phyloP scores from a whole-genome alignment of 192 early-diverging fungal species.

The Coemansia sp. region DNA sequence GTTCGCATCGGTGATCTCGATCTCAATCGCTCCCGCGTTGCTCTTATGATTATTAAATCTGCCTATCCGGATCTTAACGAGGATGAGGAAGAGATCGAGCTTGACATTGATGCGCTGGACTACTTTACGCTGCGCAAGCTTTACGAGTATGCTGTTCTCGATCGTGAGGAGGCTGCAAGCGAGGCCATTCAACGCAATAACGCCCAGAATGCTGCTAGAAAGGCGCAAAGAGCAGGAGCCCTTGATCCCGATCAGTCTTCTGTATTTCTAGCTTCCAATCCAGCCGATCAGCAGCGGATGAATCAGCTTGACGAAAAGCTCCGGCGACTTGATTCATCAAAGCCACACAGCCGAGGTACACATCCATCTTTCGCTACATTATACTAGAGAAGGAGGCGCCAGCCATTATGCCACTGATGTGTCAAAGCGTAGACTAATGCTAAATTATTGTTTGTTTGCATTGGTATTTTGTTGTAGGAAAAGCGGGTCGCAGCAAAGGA shows the following conservation, averaged over 20 bases:
- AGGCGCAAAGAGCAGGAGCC: constrained; percentile 41
- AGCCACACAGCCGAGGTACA: constrained; percentile 34
- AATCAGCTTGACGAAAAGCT: constrained; percentile 56
- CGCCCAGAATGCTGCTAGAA: constrained; percentile 52
- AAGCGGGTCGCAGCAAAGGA: constrained; percentile 23
- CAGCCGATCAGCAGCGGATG: constrained; percentile 34
- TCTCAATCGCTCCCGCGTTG: constrained; percentile 39
- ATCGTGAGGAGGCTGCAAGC: constrained; percentile 51
- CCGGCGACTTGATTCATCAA: constrained; percentile 45
- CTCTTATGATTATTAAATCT: constrained; percentile 54
- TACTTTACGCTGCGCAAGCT: constrained; percentile 78
- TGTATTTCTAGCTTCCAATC: constrained; percentile 25
- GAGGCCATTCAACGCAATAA: constrained; percentile 53
- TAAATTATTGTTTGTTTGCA: background rate
- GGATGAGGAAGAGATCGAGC: constrained; percentile 86
- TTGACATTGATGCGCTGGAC: constrained; percentile 92
- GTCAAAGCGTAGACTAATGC: background rate
- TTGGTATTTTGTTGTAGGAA: constrained; percentile 27
- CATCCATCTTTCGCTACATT: background rate
- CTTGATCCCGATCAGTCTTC: constrained; percentile 55
- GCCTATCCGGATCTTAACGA: constrained; percentile 56
- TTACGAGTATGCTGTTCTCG: constrained; percentile 79
- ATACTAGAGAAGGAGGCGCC: background rate
- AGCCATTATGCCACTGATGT: background rate
- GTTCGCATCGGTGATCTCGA: constrained; percentile 41